A percentile compares a stretch with the other conserved stretches of the same genome.
These are phyloP conservation scores for Yarrowia sp. DNA, from an alignment of 805 yeast species.

Conservation along the genomic window DNA sequence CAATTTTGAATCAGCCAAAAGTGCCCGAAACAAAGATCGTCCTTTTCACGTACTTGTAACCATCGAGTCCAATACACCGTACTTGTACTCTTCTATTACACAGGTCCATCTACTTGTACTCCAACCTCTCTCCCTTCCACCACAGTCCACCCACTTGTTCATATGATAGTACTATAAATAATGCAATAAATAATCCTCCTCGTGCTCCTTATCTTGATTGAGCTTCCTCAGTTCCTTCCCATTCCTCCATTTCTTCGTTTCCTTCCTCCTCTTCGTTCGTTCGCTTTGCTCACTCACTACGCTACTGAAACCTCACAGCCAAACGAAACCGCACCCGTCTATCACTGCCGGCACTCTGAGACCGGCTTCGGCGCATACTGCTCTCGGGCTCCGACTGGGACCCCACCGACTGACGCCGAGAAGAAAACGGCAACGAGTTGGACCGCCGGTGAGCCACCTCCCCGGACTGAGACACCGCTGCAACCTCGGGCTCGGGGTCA, in stretches of 20 bases:
- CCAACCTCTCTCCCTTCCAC: no score
- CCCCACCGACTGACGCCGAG: not conserved
- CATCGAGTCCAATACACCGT: no score
- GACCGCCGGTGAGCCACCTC: not conserved
- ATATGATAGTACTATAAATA: not conserved
- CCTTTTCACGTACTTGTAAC: no score
- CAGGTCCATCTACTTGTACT: no score
- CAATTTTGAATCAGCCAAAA: no score
- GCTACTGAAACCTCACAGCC: constrained; percentile 1
- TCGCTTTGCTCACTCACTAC: not conserved
- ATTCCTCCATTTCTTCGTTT: no score
- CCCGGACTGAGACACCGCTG: not conserved
- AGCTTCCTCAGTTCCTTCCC: no score
- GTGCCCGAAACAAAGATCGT: no score
- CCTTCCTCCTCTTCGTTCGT: no score
- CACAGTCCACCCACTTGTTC: not conserved
- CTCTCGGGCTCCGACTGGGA: constrained; percentile 18
- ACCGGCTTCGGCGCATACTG: constrained; percentile 13
- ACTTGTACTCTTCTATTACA: no score
- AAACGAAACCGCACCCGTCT: not conserved
- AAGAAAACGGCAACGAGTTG: constrained; percentile 6
- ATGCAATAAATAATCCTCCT: constrained; percentile 10
- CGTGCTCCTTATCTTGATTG: no score
- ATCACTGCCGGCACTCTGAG: constrained; percentile 5
- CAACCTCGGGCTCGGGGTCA: constrained; percentile 5